phyloP scores from a whole-genome alignment of 23 red algal species.

The Cyanidiococcus yangmingshanensis region DNA sequence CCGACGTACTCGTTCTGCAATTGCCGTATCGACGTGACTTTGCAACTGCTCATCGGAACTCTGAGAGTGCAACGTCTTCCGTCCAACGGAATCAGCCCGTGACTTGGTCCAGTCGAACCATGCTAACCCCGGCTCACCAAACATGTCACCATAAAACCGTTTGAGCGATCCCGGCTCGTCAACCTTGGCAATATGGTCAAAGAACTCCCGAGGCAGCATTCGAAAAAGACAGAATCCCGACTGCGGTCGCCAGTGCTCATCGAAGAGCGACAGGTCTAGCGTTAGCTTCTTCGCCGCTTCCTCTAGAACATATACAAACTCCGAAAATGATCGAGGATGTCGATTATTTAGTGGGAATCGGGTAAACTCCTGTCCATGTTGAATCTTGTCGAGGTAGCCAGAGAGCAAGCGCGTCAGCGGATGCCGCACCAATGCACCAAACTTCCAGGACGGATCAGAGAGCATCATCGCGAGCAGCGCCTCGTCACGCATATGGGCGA shows the following conservation, averaged over 20 bases:
- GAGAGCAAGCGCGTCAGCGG: constrained; percentile 14
- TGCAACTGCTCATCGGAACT: not conserved
- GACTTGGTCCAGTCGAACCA: not conserved
- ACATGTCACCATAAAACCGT: constrained; percentile 1
- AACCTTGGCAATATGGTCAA: not conserved
- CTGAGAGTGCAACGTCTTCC: not conserved
- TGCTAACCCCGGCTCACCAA: not conserved
- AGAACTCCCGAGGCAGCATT: not conserved
- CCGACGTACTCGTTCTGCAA: not conserved
- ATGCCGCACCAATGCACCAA: constrained; percentile 12
- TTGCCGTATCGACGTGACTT: not conserved
- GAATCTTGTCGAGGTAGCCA: not conserved
- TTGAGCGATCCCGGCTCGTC: not conserved
- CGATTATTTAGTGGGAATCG: not conserved
- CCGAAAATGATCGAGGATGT: not conserved
- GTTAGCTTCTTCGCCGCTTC: not conserved
- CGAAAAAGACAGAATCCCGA: constrained; percentile 14
- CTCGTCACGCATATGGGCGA: not conserved
- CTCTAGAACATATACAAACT: not conserved
- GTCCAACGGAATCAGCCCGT: not conserved
- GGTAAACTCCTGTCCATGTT: not conserved
- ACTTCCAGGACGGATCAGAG: not conserved
- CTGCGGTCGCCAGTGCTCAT: constrained; percentile 12
- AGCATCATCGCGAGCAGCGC: not conserved
- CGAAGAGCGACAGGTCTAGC: not conserved